Conservation (phyloP, 345 rosid species). For the Brassica carinata region DNA sequence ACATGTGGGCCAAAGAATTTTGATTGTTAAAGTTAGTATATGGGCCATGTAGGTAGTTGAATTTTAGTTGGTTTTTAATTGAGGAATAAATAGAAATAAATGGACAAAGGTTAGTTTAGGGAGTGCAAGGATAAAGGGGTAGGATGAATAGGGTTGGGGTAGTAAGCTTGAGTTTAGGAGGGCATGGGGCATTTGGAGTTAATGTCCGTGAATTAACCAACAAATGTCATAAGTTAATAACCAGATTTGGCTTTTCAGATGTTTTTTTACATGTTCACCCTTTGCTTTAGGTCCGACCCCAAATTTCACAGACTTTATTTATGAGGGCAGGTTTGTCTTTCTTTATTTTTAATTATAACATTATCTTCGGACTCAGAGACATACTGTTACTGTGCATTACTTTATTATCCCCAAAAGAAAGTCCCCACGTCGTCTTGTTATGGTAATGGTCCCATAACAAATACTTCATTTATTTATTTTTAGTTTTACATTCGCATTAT, state of each 20-base stretch:
- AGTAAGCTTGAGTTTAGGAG: no score
- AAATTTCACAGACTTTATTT: background rate
- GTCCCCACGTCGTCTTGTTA: slow-evolving; percentile 5
- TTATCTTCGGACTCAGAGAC: background rate
- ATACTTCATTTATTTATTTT: background rate
- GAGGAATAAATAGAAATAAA: no score
- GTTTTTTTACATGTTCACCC: slow-evolving; percentile 10
- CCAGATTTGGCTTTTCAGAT: background rate
- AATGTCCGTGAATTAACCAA: no score
- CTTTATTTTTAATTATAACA: background rate
- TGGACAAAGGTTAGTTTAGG: no score
- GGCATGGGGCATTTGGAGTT: no score
- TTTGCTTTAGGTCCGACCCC: background rate
- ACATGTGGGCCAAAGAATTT: no score
- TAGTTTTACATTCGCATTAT: background rate
- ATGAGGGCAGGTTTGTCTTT: background rate
- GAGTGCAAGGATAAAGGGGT: no score
- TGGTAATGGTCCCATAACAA: slow-evolving; percentile 17
- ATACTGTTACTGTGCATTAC: background rate
- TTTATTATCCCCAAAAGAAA: background rate
- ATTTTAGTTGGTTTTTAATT: no score
- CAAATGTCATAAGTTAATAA: no score
- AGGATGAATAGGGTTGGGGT: no score
- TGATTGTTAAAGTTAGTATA: no score
- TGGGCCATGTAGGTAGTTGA: no score